Evolutionary conservation across 2,329 filamentous ascomycete species (phyloP).

Genomic region (Aspergillus sp.): DNA sequence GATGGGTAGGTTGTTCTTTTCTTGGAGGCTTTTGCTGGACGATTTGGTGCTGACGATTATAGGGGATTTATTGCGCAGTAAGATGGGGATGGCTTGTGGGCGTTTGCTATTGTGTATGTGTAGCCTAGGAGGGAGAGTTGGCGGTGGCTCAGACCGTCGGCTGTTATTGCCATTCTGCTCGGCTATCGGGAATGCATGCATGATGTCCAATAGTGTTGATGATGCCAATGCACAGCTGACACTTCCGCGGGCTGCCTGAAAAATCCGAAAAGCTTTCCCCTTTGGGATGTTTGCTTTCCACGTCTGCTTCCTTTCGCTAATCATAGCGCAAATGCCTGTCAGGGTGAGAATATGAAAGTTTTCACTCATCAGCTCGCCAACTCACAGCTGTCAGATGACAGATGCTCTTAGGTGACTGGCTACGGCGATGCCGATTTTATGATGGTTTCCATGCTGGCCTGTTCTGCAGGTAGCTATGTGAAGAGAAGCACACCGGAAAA

Average conservation of each 20-base stretch:
- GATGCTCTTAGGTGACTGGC: background rate
- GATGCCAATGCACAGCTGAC: too few relatives aligned
- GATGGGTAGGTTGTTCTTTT: constrained; percentile 8
- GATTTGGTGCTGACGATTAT: background rate
- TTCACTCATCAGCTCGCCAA: background rate
- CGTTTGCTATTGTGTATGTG: background rate
- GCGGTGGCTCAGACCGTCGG: background rate
- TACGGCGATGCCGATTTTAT: background rate
- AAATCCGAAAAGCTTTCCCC: background rate
- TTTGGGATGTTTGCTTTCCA: background rate
- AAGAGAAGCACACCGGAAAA: background rate
- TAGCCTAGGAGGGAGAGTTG: background rate
- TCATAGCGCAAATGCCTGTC: background rate
- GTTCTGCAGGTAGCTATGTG: background rate
- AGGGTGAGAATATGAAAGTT: background rate
- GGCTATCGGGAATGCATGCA: background rate
- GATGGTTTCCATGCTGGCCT: background rate
- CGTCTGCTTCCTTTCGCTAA: background rate
- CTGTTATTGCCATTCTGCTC: background rate
- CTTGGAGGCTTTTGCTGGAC: background rate
- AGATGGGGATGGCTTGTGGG: background rate
- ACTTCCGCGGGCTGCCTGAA: background rate
- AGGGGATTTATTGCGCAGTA: background rate
- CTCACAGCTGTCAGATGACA: background rate
- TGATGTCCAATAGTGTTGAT: too few relatives aligned